These are phyloP conservation scores for Cochlearia excelsa DNA, from an alignment of 345 rosid species.

Conservation along the genomic window DNA sequence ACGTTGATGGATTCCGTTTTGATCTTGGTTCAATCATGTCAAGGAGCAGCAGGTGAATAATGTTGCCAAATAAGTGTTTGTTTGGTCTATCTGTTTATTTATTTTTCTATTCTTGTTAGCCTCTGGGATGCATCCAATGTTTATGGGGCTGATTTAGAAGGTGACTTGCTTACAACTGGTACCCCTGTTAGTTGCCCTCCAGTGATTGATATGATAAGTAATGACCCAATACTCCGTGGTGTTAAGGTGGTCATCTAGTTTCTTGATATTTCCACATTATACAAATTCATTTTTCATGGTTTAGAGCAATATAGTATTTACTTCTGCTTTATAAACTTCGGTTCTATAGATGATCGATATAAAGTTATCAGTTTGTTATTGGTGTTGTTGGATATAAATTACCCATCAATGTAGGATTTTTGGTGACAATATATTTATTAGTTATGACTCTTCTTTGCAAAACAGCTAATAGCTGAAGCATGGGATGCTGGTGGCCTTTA, in stretches of 20 bases:
- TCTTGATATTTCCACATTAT: constrained; percentile 2
- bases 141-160: constrained; percentile 63
- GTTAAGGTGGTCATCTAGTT: constrained; percentile 61
- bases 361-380: constrained; percentile 1
- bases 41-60: constrained; percentile 69
- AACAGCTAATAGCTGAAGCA: constrained; percentile 94
- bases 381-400: constrained; percentile 5
- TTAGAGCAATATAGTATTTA: not conserved
- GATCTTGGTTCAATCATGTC: constrained; percentile 98
- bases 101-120: constrained; percentile 37
- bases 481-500: constrained; percentile 98
- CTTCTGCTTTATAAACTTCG: not conserved
- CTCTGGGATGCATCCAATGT: constrained; percentile 91
- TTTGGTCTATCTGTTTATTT: constrained; percentile 22
- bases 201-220: constrained; percentile 82
- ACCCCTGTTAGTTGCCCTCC: constrained; percentile 86
- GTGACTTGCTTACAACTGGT: constrained; percentile 73
- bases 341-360: constrained; percentile 10
- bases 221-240: constrained; percentile 81
- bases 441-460: constrained; percentile 23
- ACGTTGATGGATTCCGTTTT: constrained; percentile 98
- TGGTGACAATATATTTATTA: not conserved
- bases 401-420: not conserved
- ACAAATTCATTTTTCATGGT: not conserved
- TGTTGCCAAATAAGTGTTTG: constrained; percentile 25